These are phyloP conservation scores for Ruellia speciosa DNA, from an alignment of 305 asterid species.

Conservation along the genomic window DNA sequence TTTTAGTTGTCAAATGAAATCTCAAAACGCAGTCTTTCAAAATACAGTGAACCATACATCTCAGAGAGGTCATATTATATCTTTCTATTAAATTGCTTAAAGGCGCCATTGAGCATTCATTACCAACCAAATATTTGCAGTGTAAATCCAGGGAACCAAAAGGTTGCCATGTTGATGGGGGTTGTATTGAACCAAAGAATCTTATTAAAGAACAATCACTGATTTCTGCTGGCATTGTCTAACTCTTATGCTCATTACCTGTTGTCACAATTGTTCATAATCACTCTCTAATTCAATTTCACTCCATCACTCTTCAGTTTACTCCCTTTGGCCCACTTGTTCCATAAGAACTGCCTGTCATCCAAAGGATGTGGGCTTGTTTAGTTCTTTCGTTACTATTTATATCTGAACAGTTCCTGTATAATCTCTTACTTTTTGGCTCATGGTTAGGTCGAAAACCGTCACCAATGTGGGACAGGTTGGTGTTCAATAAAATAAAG, in stretches of 20 bases:
- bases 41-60: no score
- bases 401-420: slow-evolving; percentile 11
- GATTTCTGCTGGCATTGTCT: slow-evolving; percentile 8
- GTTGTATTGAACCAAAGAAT: no score
- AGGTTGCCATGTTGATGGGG: no score
- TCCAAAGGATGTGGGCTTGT: slow-evolving; percentile 3
- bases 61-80: no score
- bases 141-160: no score
- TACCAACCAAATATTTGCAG: no score
- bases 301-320: background rate
- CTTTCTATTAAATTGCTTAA: no score
- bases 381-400: slow-evolving; percentile 10
- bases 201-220: background rate
- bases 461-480: slow-evolving; percentile 94
- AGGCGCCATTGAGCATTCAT: no score
- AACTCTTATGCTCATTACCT: background rate
- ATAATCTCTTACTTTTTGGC: slow-evolving; percentile 1
- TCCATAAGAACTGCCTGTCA: background rate
- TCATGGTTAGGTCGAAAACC: slow-evolving; percentile 66
- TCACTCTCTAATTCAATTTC: background rate
- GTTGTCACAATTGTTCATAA: background rate
- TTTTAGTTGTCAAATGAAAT: no score
- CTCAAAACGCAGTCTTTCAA: no score
- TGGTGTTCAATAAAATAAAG: slow-evolving; percentile 94
- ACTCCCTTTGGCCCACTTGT: background rate